Evolutionary conservation across 2,329 filamentous ascomycete species (phyloP).

Genomic region (Colletotrichum acutatum): DNA sequence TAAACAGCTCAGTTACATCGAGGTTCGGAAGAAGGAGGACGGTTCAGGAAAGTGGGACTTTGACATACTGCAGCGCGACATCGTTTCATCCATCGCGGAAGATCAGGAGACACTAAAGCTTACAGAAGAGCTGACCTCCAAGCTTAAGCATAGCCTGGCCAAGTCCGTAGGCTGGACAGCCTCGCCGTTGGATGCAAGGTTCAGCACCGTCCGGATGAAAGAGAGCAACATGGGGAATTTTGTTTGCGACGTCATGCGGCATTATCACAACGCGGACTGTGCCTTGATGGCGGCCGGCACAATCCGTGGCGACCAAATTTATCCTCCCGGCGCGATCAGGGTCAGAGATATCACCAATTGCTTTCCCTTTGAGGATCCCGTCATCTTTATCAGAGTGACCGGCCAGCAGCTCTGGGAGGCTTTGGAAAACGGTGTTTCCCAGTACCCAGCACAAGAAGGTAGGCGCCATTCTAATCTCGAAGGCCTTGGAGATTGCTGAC

Average conservation of each 20-base stretch:
- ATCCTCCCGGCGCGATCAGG: constrained; percentile 80
- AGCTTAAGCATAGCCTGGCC: constrained; percentile 80
- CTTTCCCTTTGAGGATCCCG: constrained; percentile 93
- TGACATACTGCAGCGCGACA: constrained; percentile 78
- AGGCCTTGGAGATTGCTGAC: neutral
- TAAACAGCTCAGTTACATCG: constrained; percentile 90
- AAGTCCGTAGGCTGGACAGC: constrained; percentile 87
- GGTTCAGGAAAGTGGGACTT: constrained; percentile 76
- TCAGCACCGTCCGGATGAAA: constrained; percentile 79
- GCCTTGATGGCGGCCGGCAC: constrained; percentile 87
- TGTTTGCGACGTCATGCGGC: constrained; percentile 90
- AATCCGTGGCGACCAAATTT: constrained; percentile 88
- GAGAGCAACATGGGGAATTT: constrained; percentile 93
- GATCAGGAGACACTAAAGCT: constrained; percentile 70
- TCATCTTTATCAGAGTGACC: constrained; percentile 78
- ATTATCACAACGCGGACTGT: constrained; percentile 84
- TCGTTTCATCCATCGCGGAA: constrained; percentile 74
- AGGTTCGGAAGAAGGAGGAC: constrained; percentile 70
- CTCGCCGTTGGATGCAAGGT: constrained; percentile 85
- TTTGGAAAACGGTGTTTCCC: constrained; percentile 83
- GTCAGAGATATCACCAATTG: constrained; percentile 88
- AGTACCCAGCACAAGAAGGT: constrained; percentile 85
- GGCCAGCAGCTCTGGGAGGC: constrained; percentile 82
- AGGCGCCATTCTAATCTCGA: neutral
- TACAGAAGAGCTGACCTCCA: constrained; percentile 76